Percentiles rank a stretch among this genome's conserved stretches.
These are phyloP conservation scores for Trichocomaceae sp. DNA, from an alignment of 2,329 filamentous ascomycete species.

Conservation along the genomic window DNA sequence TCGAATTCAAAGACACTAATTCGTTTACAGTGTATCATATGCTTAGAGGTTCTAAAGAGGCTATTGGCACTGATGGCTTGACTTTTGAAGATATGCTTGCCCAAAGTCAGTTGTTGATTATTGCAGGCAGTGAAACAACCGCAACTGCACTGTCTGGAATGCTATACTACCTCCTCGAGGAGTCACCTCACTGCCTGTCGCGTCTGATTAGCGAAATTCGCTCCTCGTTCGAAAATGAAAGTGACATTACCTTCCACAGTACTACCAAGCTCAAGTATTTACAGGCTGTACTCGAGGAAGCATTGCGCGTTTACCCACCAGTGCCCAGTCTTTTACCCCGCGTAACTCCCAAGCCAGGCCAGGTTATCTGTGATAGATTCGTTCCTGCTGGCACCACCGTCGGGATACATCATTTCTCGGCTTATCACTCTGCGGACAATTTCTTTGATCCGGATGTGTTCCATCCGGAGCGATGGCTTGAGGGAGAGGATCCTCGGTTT, in stretches of 20 bases:
- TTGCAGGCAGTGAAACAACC: constrained; percentile 36
- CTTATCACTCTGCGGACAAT: constrained; percentile 38
- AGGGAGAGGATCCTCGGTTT: constrained; percentile 25
- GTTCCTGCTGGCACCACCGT: constrained; percentile 34
- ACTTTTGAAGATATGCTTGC: constrained; percentile 5
- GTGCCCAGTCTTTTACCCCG: constrained; percentile 18
- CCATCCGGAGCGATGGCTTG: constrained; percentile 40
- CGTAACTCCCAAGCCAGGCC: constrained; percentile 20
- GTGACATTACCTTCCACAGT: constrained; percentile 27
- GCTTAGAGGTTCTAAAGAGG: constrained; percentile 23
- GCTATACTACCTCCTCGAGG: constrained; percentile 24
- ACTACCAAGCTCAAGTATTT: constrained; percentile 32
- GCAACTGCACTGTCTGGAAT: constrained; percentile 36
- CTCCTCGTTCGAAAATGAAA: constrained; percentile 17
- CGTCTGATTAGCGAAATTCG: constrained; percentile 22
- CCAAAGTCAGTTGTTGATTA: constrained; percentile 12
- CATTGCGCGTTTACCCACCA: constrained; percentile 39
- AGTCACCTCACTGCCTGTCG: constrained; percentile 15
- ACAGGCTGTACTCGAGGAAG: constrained; percentile 40
- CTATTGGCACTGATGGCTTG: background rate
- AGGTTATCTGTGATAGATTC: constrained; percentile 16
- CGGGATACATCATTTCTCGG: constrained; percentile 40
- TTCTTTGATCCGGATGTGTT: constrained; percentile 44
- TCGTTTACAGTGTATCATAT: constrained; percentile 8
- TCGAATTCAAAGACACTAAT: background rate